A percentile compares a stretch with the other conserved stretches of the same genome.
These are phyloP conservation scores for Nakazawaea pomicola DNA, from an alignment of 805 yeast species.

Conservation along the genomic window DNA sequence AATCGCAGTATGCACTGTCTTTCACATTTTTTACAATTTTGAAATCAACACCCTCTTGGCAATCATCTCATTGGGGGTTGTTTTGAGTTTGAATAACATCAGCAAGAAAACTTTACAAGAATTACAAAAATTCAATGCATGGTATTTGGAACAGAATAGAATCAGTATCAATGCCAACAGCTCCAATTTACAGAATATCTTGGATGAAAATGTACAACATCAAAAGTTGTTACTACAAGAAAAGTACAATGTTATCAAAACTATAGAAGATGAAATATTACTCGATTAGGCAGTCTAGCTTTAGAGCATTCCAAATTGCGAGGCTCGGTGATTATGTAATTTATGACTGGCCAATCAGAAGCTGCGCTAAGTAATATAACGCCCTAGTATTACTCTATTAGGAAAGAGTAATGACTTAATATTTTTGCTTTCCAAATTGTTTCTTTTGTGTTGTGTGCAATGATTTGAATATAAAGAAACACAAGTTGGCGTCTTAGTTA, in stretches of 20 bases:
- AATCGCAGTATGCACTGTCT: constrained; percentile 9
- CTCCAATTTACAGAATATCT: background rate
- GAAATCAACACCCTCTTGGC: constrained; percentile 25
- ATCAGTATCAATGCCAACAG: constrained; percentile 7
- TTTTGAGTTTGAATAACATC: constrained; percentile 30
- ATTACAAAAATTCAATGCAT: constrained; percentile 8
- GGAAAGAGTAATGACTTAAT: constrained; percentile 1
- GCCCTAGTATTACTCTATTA: constrained; percentile 5
- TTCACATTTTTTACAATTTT: constrained; percentile 11
- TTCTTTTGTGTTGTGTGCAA: background rate
- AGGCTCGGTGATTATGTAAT: constrained; percentile 13
- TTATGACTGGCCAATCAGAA: constrained; percentile 1
- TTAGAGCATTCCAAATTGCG: background rate
- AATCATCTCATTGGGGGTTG: constrained; percentile 40
- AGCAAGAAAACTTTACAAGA: constrained; percentile 5
- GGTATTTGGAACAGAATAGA: constrained; percentile 12
- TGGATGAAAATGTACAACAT: constrained; percentile 1
- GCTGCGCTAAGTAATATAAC: background rate
- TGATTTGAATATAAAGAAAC: too few species aligned
- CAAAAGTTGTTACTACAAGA: background rate
- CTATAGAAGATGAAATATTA: constrained; percentile 10
- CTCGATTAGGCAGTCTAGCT: too few species aligned
- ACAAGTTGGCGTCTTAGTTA: too few species aligned
- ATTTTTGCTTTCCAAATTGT: background rate
- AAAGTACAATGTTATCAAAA: constrained; percentile 6